These are phyloP conservation scores for Leishmania braziliensis DNA, from an alignment of 208 protist species.

Conservation along the genomic window DNA sequence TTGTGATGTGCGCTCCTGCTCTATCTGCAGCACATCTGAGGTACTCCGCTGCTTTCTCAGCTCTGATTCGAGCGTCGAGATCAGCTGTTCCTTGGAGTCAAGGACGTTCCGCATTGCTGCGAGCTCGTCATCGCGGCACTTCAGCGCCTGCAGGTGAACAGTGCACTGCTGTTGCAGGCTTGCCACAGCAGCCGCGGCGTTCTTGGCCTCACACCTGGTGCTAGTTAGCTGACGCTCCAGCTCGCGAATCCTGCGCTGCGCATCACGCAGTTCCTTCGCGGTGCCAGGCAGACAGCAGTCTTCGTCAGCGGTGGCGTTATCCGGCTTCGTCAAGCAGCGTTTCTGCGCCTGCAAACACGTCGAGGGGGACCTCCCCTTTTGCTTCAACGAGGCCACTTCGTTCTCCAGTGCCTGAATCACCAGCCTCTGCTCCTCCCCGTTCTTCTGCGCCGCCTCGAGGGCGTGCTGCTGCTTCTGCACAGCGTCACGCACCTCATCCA, in stretches of 20 bases:
- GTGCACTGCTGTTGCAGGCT: conserved; percentile 25
- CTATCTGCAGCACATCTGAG: not conserved
- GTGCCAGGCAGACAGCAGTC: conserved; percentile 38
- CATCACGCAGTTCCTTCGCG: conserved; percentile 34
- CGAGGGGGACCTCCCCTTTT: not conserved
- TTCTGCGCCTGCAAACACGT: conserved; percentile 15
- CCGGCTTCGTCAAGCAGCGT: not conserved
- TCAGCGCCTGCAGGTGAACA: conserved; percentile 3
- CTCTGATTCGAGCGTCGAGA: conserved; percentile 15
- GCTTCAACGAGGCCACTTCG: conserved; percentile 31
- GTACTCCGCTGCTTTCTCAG: conserved; percentile 4
- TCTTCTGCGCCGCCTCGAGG: conserved; percentile 16
- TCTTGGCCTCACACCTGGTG: conserved; percentile 12
- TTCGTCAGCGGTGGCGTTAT: not conserved
- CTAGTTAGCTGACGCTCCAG: conserved; percentile 23
- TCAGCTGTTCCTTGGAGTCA: conserved; percentile 20
- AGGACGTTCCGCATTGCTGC: conserved; percentile 28
- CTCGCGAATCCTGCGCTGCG: conserved; percentile 30
- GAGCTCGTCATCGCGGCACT: conserved; percentile 29
- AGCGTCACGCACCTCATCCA: conserved; percentile 48
- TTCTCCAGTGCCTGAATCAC: conserved; percentile 34
- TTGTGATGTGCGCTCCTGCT: not conserved
- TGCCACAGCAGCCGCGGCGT: conserved; percentile 23
- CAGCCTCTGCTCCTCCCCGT: conserved; percentile 21
- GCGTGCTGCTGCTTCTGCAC: conserved; percentile 36